Percentiles rank a stretch among this genome's conserved stretches.
Conservation (phyloP, 768 basidiomycete genomes). For the Nevesoporus exiguus region DNA sequence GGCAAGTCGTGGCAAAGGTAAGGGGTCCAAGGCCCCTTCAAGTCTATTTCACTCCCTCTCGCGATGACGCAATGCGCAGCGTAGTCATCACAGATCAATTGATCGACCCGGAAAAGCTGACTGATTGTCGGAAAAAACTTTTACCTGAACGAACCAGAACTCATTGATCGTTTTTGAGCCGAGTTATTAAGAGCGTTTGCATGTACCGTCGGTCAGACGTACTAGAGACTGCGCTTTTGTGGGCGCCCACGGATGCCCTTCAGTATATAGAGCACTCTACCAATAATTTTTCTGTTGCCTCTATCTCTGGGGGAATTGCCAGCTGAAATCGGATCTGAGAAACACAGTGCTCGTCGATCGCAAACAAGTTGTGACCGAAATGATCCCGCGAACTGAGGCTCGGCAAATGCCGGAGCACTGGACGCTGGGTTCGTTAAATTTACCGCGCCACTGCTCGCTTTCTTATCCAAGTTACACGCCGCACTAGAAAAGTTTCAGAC, state of each 20-base stretch:
- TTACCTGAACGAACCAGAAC: no score
- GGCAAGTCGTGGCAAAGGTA: neutral
- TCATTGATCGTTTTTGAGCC: neutral
- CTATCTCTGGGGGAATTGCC: no score
- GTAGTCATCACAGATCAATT: neutral
- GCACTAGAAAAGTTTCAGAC: neutral
- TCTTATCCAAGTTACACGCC: neutral
- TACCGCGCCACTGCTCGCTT: neutral
- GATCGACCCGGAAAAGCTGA: conserved; percentile 1
- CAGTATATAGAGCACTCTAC: neutral
- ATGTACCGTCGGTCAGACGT: no score
- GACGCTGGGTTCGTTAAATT: no score
- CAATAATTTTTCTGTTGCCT: no score
- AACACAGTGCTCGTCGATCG: neutral
- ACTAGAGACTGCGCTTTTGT: no score
- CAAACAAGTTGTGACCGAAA: neutral
- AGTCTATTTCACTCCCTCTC: neutral
- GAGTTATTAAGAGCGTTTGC: no score
- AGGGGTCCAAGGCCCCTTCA: neutral
- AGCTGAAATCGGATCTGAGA: no score
- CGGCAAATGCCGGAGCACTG: conserved; percentile 16
- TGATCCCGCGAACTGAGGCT: conserved; percentile 2
- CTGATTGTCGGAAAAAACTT: neutral
- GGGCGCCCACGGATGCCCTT: neutral
- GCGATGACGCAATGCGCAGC: conserved; percentile 32